Conservation (phyloP, 73 alveolate genomes). For the Symbiodinium natans region DNA sequence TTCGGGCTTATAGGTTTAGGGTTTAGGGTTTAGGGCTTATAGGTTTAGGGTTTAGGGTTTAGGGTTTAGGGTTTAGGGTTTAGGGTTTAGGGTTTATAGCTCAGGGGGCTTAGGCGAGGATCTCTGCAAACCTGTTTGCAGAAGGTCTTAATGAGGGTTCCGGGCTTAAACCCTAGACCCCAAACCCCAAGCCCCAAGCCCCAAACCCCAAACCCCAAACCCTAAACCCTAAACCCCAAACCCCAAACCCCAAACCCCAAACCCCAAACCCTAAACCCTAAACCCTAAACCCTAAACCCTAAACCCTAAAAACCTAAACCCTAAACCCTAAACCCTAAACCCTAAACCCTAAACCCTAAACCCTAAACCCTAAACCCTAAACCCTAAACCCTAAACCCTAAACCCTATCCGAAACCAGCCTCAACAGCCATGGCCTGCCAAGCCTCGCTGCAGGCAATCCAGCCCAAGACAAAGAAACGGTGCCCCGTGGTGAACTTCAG, state of each 20-base stretch:
- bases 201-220: no score
- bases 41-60: background rate
- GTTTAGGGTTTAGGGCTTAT: no score
- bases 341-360: background rate
- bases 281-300: background rate
- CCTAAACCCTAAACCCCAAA: no score
- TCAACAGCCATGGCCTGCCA: background rate
- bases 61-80: background rate
- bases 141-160: no score
- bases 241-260: no score
- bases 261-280: no score
- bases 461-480: conserved; percentile 75
- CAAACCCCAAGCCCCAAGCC: no score
- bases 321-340: background rate
- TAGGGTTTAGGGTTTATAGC: background rate
- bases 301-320: background rate
- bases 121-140: no score
- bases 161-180: no score
- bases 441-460: conserved; percentile 25
- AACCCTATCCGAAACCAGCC: background rate
- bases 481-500: no score
- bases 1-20: no score
- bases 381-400: background rate
- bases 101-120: no score
- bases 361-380: background rate